phyloP scores from a whole-genome alignment of 2,329 filamentous ascomycete genomes.

The Cercospora sp. region DNA sequence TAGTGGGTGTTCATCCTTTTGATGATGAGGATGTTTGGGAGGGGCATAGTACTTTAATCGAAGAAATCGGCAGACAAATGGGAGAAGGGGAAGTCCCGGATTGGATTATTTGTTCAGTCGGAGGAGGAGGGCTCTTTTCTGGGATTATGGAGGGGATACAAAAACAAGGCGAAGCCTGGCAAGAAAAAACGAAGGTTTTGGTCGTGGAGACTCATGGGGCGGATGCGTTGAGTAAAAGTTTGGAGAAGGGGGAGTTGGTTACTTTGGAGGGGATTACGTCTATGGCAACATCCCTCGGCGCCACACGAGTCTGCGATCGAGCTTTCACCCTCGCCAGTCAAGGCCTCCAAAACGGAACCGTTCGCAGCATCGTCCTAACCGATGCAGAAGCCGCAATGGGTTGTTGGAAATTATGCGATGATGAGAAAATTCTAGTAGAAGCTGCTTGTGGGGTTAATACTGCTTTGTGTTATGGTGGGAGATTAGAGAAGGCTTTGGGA shows the following conservation, averaged over 20 bases:
- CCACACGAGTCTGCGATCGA: constrained; percentile 66
- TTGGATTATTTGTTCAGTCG: constrained; percentile 73
- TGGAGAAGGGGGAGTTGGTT: constrained; percentile 55
- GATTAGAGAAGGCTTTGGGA: constrained; percentile 58
- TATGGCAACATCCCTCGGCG: constrained; percentile 72
- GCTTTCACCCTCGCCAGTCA: constrained; percentile 64
- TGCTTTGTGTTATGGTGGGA: constrained; percentile 64
- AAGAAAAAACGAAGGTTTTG: constrained; percentile 54
- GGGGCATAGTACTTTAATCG: constrained; percentile 61
- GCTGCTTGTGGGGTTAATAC: constrained; percentile 80
- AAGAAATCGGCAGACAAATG: constrained; percentile 50
- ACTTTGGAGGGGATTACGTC: constrained; percentile 72
- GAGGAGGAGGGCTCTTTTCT: constrained; percentile 77
- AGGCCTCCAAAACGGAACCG: constrained; percentile 43
- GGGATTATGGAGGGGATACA: constrained; percentile 72
- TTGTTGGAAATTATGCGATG: constrained; percentile 74
- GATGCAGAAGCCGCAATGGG: constrained; percentile 80
- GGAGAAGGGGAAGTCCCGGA: constrained; percentile 53
- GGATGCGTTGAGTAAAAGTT: constrained; percentile 64
- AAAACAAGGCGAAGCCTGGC: constrained; percentile 37
- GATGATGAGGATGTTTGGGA: constrained; percentile 69
- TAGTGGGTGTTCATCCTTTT: constrained; percentile 69
- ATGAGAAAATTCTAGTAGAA: constrained; percentile 80
- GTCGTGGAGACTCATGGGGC: constrained; percentile 76
- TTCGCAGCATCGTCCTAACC: constrained; percentile 63